phyloP scores from a whole-genome alignment of 176 grass and related monocot species.

The Triticum aestivum region IWGSC_CS_RefSeq_v2.1 NC_057807.1:442379508-442380007 shows the following conservation, averaged over 20 bases:
- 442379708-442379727: not conserved
- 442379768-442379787: not conserved
- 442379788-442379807: not conserved
- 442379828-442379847: not conserved
- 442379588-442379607: not conserved
- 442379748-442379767: not conserved
- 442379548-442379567: too few species aligned
- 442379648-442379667: not conserved
- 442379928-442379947: not conserved
- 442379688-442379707: not conserved
- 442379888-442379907: not conserved
- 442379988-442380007: not conserved
- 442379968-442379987: not conserved
- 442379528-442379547: too few species aligned
- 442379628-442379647: not conserved
- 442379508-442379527: not conserved
- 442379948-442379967: not conserved
- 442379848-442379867: not conserved
- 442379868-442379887: not conserved
- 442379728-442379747: not conserved
- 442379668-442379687: not conserved
- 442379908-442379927: not conserved
- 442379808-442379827: not conserved
- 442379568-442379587: not conserved
- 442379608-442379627: not conserved